A percentile compares a stretch with the other conserved stretches of the same genome.
Evolutionary conservation across 805 yeast genomes (phyloP).

Genomic region (Yarrowia sp.): DNA sequence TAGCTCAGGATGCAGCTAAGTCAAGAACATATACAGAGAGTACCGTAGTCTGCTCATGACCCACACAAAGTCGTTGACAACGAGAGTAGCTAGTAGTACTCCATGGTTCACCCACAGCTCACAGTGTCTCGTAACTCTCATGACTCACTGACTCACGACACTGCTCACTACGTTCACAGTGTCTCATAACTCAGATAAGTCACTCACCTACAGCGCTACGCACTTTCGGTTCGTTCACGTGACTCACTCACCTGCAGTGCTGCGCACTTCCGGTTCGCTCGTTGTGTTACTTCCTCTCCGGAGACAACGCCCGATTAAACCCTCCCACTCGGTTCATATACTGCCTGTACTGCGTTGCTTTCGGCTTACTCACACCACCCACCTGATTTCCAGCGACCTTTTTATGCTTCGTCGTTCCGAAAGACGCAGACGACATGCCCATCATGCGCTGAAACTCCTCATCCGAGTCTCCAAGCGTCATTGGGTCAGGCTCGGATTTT

Average conservation of each 20-base stretch:
- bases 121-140: too few species aligned
- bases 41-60: too few species aligned
- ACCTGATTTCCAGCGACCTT: conserved; percentile 51
- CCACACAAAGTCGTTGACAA: too few species aligned
- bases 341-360: conserved; percentile 52
- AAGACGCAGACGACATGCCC: conserved; percentile 54
- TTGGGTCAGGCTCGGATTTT: conserved; percentile 1
- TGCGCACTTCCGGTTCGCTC: not conserved
- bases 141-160: too few species aligned
- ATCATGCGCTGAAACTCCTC: conserved; percentile 52
- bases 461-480: conserved; percentile 18
- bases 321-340: conserved; percentile 55
- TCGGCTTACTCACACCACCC: conserved; percentile 49
- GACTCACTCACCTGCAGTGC: not conserved
- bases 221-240: too few species aligned
- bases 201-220: too few species aligned
- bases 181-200: too few species aligned
- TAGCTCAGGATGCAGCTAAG: too few species aligned
- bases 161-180: too few species aligned
- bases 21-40: too few species aligned
- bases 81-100: too few species aligned
- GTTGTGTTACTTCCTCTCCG: conserved; percentile 41
- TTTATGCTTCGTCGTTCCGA: conserved; percentile 54
- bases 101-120: too few species aligned
- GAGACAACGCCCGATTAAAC: conserved; percentile 53